Percentiles rank a stretch among this genome's conserved stretches.
These are phyloP conservation scores for Citrus maxima DNA, from an alignment of 345 rosid species.

Conservation along the genomic window DNA sequence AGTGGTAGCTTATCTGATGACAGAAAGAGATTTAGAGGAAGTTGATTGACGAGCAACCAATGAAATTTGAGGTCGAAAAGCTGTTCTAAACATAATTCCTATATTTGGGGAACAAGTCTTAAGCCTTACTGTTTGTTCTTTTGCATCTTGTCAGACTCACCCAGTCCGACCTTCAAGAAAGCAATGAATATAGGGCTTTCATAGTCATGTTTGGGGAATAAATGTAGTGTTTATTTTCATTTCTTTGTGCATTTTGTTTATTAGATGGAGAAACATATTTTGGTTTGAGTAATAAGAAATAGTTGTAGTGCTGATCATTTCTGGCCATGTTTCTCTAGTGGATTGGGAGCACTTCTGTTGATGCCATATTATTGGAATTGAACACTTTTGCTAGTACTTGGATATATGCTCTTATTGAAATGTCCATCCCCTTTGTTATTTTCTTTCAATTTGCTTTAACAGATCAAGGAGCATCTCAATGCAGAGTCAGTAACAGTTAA, in stretches of 20 bases:
- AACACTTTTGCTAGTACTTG: background rate
- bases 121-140: background rate
- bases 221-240: background rate
- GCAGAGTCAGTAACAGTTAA: constrained; percentile 79
- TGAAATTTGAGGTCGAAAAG: background rate
- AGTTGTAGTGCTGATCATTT: background rate
- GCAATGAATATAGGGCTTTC: background rate
- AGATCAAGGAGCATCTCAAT: constrained; percentile 77
- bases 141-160: background rate
- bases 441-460: constrained; percentile 8
- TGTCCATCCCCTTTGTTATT: background rate
- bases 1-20: background rate
- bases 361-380: background rate
- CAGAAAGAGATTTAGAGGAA: background rate
- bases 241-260: background rate
- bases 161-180: background rate
- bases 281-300: background rate
- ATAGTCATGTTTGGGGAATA: background rate
- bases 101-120: background rate
- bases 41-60: background rate
- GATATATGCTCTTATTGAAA: background rate
- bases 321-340: background rate
- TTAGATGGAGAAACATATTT: background rate
- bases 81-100: background rate
- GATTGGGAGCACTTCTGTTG: background rate